Conservation (phyloP, 2,329 filamentous ascomycete species). For the Lasiodiplodia gonubiensis region DNA sequence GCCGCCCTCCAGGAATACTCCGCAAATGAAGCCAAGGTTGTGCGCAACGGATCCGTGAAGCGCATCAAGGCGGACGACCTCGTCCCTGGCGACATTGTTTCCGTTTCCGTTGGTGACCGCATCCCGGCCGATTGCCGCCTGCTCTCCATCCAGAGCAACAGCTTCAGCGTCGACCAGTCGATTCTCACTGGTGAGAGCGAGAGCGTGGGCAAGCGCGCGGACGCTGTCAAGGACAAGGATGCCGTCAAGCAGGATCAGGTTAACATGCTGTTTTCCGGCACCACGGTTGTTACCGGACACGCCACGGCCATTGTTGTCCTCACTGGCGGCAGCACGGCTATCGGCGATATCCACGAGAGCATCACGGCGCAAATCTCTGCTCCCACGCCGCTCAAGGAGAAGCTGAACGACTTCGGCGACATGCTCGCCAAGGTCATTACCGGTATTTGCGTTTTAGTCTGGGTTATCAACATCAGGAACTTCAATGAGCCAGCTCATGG, state of each 20-base stretch:
- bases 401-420: conserved; percentile 98
- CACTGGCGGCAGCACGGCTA: conserved; percentile 89
- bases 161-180: conserved; percentile 94
- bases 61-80: conserved; percentile 95
- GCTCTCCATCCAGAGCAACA: conserved; percentile 92
- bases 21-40: conserved; percentile 93
- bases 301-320: conserved; percentile 89
- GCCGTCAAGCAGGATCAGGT: conserved; percentile 96
- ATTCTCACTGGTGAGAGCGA: conserved; percentile 97
- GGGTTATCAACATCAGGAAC: conserved; percentile 97
- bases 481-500: conserved; percentile 95
- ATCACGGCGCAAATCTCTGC: conserved; percentile 98
- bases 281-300: conserved; percentile 92
- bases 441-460: conserved; percentile 93
- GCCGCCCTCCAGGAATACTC: conserved; percentile 98
- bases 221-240: conserved; percentile 72
- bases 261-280: conserved; percentile 98
- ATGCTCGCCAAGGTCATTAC: conserved; percentile 97
- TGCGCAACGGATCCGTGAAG: conserved; percentile 80
- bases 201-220: conserved; percentile 85
- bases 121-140: conserved; percentile 94
- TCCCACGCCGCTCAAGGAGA: conserved; percentile 96
- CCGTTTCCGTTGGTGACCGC: conserved; percentile 86
- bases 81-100: conserved; percentile 91
- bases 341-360: conserved; percentile 98